Base-by-base conservation (phyloP, 1,284 basidiomycete genomes). In the Malassezia vespertilionis region DNA sequence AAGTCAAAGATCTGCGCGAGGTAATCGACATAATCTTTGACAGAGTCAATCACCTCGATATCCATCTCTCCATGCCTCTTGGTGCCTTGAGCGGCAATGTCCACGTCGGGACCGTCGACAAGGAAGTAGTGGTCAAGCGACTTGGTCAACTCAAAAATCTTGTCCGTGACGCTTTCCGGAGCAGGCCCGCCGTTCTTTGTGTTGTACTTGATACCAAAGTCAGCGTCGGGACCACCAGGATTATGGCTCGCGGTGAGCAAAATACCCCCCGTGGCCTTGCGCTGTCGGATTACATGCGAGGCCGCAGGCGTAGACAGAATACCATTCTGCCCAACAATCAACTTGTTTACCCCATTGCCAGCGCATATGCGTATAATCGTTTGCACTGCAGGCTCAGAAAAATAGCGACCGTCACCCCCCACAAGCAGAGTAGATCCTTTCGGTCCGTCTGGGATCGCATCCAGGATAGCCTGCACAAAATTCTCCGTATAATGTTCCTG, bases 141-240 rank as follows among this genome's bases (percentile, higher is more conserved):
- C 77, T 86, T 90, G 49, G 88, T 89, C 72, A 82, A 82, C 69
- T 87, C 84, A 72, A 79, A 93, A 62, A 97, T 96, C 74, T 82
- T 82, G 76, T 97, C 78, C 17, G 91, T 97, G 48, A 97, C 83
- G 57, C 76, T 80, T 75, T 97, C 91, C 2, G 91, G 89, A 8
- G 91, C 91, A 21, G 91, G 91, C 0, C 91, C 93, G 56, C 91
- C 91, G 65, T 97, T 97, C 35, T 82, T 82, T 48, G 89, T 83
- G 75, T 97, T 97, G 77, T 93, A 96, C 76, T 97, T 97, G 80
- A 97, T 95, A 52, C 91, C 91, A 72, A 97, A 97, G 74, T 97
- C 91, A 65, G 86, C 85, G 64, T 96, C 80, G 22, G 93, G 91
- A 34, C 91, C 91, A 54, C 91, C 91, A 9, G 91, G 90, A 75